phyloP scores from a whole-genome alignment of 2,329 filamentous ascomycete genomes.

The Penicillium sp. region DNA sequence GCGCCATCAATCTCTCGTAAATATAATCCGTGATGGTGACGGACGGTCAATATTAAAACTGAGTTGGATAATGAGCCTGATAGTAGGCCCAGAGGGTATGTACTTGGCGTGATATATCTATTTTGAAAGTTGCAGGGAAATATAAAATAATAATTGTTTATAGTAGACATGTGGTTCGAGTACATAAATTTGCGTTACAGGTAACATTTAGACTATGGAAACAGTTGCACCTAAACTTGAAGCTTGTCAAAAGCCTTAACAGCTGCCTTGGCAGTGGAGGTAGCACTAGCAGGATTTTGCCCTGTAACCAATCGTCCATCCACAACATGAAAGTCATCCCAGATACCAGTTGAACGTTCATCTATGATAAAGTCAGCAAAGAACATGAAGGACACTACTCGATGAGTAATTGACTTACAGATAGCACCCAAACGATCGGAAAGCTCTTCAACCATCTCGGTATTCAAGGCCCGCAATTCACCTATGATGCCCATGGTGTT shows the following conservation, averaged over 20 bases:
- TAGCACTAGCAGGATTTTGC: conserved; percentile 48
- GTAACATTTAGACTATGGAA: no score
- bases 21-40: no score
- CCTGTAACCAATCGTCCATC: conserved; percentile 49
- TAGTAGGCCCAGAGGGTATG: no score
- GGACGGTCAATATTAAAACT: no score
- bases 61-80: no score
- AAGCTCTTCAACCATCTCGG: conserved; percentile 40
- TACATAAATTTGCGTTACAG: no score
- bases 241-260: conserved; percentile 36
- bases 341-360: conserved; percentile 29
- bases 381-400: not conserved
- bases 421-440: conserved; percentile 35
- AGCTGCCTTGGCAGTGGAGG: conserved; percentile 43
- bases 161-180: no score
- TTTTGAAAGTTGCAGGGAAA: no score
- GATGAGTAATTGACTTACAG: conserved; percentile 37
- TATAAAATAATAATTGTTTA: no score
- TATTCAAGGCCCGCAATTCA: conserved; percentile 36
- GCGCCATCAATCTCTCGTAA: no score
- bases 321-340: conserved; percentile 37
- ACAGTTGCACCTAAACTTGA: no score
- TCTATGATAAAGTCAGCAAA: conserved; percentile 17
- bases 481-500: conserved; percentile 37
- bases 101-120: no score